Percentiles rank a stretch among this genome's conserved stretches.
These are phyloP conservation scores for Protomyces inouyei DNA, from an alignment of 1,139 yeast genomes.

Conservation along the genomic window DNA sequence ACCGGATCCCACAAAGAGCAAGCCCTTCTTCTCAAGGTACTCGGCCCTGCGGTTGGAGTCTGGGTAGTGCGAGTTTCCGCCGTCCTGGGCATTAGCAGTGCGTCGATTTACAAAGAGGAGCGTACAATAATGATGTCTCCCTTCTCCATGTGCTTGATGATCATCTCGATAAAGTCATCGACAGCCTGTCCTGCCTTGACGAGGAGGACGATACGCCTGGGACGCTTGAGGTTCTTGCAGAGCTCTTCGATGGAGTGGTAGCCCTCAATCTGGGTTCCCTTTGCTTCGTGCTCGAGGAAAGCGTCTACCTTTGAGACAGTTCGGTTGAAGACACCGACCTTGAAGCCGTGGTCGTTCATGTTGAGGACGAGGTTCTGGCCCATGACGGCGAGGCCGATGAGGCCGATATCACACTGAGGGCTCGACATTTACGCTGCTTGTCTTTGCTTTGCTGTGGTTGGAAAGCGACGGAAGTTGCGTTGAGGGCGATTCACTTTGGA, in stretches of 20 bases:
- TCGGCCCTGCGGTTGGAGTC: conserved; percentile 95
- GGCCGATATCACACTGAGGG: conserved; percentile 88
- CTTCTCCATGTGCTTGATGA: conserved; percentile 84
- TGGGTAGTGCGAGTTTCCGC: conserved; percentile 99
- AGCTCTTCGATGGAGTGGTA: conserved; percentile 90
- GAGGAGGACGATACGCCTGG: conserved; percentile 88
- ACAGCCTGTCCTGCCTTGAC: conserved; percentile 98
- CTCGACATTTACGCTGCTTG: background rate
- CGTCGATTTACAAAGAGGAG: background rate
- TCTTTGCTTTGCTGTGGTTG: background rate
- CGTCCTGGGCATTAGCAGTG: conserved; percentile 47
- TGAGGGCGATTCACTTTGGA: too few relatives aligned
- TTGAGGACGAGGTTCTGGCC: conserved; percentile 76
- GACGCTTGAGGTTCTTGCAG: conserved; percentile 84
- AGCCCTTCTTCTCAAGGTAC: conserved; percentile 80
- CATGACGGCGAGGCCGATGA: conserved; percentile 83
- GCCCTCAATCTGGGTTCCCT: conserved; percentile 88
- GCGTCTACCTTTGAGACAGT: conserved; percentile 92
- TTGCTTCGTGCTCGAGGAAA: conserved; percentile 89
- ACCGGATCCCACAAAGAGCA: conserved; percentile 95
- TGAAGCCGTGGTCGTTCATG: conserved; percentile 92
- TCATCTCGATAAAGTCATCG: conserved; percentile 81
- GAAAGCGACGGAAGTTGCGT: background rate
- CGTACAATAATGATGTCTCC: conserved; percentile 83
- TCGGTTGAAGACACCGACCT: conserved; percentile 96